Evolutionary conservation across 2,329 filamentous ascomycete genomes (phyloP).

Genomic region (Iodosphaeria phyllophila): DNA sequence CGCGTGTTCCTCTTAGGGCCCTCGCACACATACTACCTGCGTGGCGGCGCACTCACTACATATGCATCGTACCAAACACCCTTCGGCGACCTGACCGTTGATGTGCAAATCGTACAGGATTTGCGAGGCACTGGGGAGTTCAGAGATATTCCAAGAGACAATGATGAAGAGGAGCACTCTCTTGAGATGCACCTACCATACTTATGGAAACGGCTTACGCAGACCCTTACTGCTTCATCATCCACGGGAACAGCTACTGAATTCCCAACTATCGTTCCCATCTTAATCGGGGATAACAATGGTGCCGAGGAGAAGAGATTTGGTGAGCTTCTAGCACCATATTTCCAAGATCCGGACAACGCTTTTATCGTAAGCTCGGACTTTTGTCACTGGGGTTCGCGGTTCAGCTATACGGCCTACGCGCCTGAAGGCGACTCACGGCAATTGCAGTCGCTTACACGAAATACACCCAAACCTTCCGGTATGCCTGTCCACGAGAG

Average conservation of each 20-base stretch:
- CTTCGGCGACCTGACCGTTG: conserved; percentile 50
- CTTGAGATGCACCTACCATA: conserved; percentile 95
- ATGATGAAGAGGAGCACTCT: conserved; percentile 76
- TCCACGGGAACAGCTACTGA: too few species aligned
- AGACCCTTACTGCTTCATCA: conserved; percentile 28
- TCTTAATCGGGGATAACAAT: conserved; percentile 66
- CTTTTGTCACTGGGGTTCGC: conserved; percentile 86
- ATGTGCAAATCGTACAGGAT: conserved; percentile 31
- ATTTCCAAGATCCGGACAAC: conserved; percentile 55
- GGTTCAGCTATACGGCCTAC: conserved; percentile 76
- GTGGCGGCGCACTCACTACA: conserved; percentile 56
- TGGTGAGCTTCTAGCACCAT: conserved; percentile 56
- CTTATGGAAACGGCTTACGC: conserved; percentile 57
- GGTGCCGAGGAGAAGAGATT: conserved; percentile 45
- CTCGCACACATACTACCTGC: conserved; percentile 72
- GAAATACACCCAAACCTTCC: conserved; percentile 14
- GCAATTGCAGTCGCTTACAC: conserved; percentile 19
- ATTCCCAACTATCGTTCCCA: conserved; percentile 64
- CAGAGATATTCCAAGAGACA: conserved; percentile 39
- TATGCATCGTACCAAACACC: conserved; percentile 58
- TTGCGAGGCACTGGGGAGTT: conserved; percentile 35
- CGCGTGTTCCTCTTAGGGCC: conserved; percentile 85
- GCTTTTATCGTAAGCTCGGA: conserved; percentile 85
- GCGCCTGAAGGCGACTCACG: conserved; percentile 21
- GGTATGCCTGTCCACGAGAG: conserved; percentile 58